Percentiles rank a stretch among this genome's conserved stretches.
Conservation (phyloP, 148 eudicot genomes). For the Persicaria tinctoria region DNA sequence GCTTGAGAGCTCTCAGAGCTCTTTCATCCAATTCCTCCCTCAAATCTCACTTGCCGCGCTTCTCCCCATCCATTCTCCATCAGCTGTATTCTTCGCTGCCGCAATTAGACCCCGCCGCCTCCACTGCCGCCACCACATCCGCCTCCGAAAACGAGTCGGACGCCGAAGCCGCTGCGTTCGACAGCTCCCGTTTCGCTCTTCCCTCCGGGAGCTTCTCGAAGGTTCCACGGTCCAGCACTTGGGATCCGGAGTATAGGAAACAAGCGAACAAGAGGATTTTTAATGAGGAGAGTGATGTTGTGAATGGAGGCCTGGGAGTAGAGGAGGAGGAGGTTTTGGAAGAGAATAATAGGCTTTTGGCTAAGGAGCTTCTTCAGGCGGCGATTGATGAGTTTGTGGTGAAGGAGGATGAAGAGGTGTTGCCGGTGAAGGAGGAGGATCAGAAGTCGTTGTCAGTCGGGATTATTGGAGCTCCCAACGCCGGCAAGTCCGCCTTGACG, state of each 20-base stretch:
- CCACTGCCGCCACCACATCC: constrained; percentile 21
- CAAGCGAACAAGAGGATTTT: constrained; percentile 43
- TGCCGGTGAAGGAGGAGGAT: constrained; percentile 59
- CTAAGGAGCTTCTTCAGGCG: constrained; percentile 58
- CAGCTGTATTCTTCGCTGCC: constrained; percentile 41
- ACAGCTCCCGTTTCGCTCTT: constrained; percentile 45
- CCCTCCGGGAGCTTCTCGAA: constrained; percentile 23
- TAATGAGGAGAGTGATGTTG: constrained; percentile 28
- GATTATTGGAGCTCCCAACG: constrained; percentile 96
- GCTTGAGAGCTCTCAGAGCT: constrained; percentile 36
- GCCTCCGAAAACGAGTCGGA: constrained; percentile 31
- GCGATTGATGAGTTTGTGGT: constrained; percentile 40
- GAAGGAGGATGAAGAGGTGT: constrained; percentile 36
- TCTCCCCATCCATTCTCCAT: constrained; percentile 20
- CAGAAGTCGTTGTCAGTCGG: constrained; percentile 81
- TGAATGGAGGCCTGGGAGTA: constrained; percentile 15
- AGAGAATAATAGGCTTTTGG: constrained; percentile 44
- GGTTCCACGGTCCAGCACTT: constrained; percentile 19
- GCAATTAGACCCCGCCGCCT: constrained; percentile 20
- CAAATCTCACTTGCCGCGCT: constrained; percentile 26
- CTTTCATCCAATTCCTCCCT: constrained; percentile 14
- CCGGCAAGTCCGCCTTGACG: constrained; percentile 88
- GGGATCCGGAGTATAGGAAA: constrained; percentile 71
- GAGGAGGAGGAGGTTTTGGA: constrained; percentile 24
- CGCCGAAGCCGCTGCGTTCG: constrained; percentile 36